Base-by-base conservation (phyloP, 352 stramenopile genomes). In the Hyaloperonospora arabidopsidis region DNA sequence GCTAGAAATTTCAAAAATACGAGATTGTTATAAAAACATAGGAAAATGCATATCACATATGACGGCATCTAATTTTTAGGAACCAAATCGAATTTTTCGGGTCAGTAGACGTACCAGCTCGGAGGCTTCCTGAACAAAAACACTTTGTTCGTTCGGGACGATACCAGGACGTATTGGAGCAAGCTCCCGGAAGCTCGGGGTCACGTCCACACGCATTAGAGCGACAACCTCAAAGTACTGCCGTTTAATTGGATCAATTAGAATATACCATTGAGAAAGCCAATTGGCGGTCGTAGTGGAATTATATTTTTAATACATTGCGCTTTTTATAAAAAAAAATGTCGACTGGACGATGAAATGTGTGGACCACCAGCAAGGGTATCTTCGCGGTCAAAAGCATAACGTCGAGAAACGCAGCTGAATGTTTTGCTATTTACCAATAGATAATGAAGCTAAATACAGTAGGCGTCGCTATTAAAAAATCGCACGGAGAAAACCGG, bases 121-220 rank as follows among this genome's bases (percentile, higher is more conserved):
- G 0, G 41, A 45, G 5, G 69, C 65, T 66, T 78, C 63, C 18
- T 53, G 10, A 13, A 41, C 54, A 23, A 78, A 72, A 8, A 34
- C 35, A 43, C 29, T 51, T 0, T 21, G 50, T 1, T 46, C 39
- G 23, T 40, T 47, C 6, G 40, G 1, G 12, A 25, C 2, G 0
- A 14, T 13, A 25, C 14, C 23, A 19, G 60, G 22, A 1, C 35
- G 50, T 28, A 40, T 28, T 46, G 65, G 69, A 46, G 66, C 65
- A 43, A 78, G 46, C 52, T 68, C 63, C 15, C 59, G 66, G 54
- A 78, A 74, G 49, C 49, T 47, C 29, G 55, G 39, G 18, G 69
- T 78, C 21, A 74, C 43, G 35, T 76, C 68, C n/a, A 72, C 60
- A 34, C 56, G 54, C 60, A 72, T 72, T 43, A 21, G n/a, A 23